A percentile compares a stretch with the other conserved stretches of the same genome.
Evolutionary conservation across 2,329 filamentous ascomycete genomes (phyloP).

Genomic region (Aureobasidium sp.): DNA sequence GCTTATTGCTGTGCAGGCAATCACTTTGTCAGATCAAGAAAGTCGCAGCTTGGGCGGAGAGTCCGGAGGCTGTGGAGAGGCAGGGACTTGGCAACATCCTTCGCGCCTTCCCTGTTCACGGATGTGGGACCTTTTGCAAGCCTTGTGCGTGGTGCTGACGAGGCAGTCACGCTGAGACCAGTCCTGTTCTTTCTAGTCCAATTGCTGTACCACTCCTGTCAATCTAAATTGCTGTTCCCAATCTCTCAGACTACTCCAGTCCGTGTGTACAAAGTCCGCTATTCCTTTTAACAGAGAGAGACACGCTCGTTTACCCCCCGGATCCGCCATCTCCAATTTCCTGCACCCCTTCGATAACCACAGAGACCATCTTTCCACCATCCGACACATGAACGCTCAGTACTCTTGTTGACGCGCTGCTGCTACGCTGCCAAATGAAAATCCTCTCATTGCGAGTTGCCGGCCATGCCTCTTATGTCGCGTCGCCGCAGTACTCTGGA

Average conservation of each 20-base stretch:
- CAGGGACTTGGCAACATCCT: conserved; percentile 4
- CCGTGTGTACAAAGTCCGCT: not conserved
- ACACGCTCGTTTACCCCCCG: conserved; percentile 14
- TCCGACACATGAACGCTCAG: conserved; percentile 10
- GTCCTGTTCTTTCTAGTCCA: not conserved
- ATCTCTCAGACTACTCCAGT: not conserved
- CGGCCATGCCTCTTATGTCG: conserved; percentile 29
- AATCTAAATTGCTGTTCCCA: not conserved
- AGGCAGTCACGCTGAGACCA: conserved; percentile 4
- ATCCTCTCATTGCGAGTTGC: not conserved
- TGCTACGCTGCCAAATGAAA: conserved; percentile 4
- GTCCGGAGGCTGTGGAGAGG: not conserved
- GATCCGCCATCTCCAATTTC: conserved; percentile 8
- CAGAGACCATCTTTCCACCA: not conserved
- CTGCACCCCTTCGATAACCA: not conserved
- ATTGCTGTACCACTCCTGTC: not conserved
- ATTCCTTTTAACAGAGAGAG: not conserved
- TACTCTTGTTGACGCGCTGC: not conserved
- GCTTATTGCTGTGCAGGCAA: not conserved
- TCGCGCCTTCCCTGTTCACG: not conserved
- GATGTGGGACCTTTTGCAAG: conserved; percentile 4
- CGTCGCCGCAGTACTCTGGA: conserved; percentile 40
- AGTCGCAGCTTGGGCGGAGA: not conserved
- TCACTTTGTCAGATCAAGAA: not conserved
- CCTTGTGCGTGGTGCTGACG: conserved; percentile 7